Base-by-base conservation (phyloP, 257 asterid species). In the Ophiorrhiza pumila region DNA sequence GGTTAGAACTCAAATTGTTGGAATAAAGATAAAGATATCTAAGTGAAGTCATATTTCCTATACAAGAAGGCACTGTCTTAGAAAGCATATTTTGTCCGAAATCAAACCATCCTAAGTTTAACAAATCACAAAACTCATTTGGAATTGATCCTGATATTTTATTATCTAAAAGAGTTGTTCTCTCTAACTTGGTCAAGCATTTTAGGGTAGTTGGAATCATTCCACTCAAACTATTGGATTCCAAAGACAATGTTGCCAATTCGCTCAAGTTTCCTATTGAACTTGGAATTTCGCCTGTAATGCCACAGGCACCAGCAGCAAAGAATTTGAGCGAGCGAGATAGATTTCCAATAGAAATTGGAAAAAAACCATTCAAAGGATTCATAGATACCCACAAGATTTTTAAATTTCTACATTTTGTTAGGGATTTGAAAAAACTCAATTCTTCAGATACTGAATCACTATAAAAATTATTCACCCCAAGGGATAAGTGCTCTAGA, bases 221-320 rank as follows among this genome's bases (percentile, higher is more conserved):
- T 15, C 80, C 72, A 17, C 32, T n/a, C 53, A 76, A 42, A 14
- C 25, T 14, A 47, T 76, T 70, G 6, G 13, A 53, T 0, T 9
- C 9, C 7, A 76, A 34, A 13, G 1, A 4, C 18, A 68, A 46
- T 2, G 2, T 5, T 4, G 11, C 15, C 65, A 75, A 68, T 73
- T 59, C 29, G 37, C 63, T 57, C 14, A 57, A n/a, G n/a, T n/a
- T n/a, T n/a, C n/a, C n/a, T n/a, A n/a, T n/a, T n/a, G n/a, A n/a
- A n/a, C n/a, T n/a, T 18, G 85, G 83, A 71, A 80, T 75, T 1
- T 3, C 29, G 3, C 85, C 87, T 6, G 37, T 11, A 27, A 27
- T 57, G 11, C 37, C 22, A 27, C 7, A 27, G 4, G 0, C 2
- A 47, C 1, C 0, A 12, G 73, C 71, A 0, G 0, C 1, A 34